Evolutionary conservation across 345 rosid genomes (phyloP).

Genomic region (Abelmoschus esculentus): DNA sequence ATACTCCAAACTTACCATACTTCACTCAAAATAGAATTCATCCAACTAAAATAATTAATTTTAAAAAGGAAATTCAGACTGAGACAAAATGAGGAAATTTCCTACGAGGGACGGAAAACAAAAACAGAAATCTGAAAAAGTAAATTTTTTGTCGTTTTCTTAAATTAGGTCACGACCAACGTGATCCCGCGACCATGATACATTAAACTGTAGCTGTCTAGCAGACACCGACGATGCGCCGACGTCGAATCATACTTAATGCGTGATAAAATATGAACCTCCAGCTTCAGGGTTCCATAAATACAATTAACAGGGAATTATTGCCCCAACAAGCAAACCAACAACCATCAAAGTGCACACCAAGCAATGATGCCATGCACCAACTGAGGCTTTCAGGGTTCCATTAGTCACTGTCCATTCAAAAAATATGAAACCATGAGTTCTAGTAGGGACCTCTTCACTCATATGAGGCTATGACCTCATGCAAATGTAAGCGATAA

Average conservation of each 20-base stretch:
- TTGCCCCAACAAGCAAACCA: background rate
- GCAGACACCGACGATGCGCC: background rate
- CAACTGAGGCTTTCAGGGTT: constrained; percentile 4
- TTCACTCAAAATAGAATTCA: no score
- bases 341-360: constrained; percentile 1
- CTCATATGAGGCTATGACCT: background rate
- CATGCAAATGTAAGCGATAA: no score
- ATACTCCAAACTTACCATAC: no score
- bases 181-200: background rate
- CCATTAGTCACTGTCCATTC: background rate
- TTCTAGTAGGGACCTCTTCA: background rate
- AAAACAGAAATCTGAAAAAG: background rate
- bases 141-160: background rate
- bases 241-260: background rate
- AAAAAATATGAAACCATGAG: background rate
- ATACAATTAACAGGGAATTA: background rate
- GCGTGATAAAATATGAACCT: background rate
- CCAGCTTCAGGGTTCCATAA: background rate
- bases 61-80: background rate
- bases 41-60: no score
- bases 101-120: background rate
- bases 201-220: background rate
- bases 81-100: background rate
- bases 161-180: background rate
- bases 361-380: constrained; percentile 1